Base-by-base conservation (phyloP, 352 stramenopile species). In the Phytophthora lateralis region DNA sequence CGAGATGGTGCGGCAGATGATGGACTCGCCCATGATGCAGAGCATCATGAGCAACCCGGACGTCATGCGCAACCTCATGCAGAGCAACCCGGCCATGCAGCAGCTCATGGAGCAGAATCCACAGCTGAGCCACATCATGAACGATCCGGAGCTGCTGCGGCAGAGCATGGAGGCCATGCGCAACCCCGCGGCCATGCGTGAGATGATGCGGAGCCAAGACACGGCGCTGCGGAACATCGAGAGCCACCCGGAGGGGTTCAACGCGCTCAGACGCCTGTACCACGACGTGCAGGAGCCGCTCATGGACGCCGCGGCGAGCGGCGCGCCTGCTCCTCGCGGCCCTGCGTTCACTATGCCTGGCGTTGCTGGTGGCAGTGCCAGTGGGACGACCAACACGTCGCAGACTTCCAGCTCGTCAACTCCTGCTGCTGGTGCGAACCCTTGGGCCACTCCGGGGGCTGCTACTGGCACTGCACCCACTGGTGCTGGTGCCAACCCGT, bases 131-230 rank as follows among this genome's bases (percentile, higher is more conserved):
- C 93, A 99, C 73, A 85, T 98, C 29, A 84, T 99, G 59, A 96
- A 97, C 59, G 96, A 99, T 79, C 97, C 97, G 0, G 92, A 97
- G 55, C 70, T 98, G 48, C 79, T 99, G 45, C 76, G 96, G 18
- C 88, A 98, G 59, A 96, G 87, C 58, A 98, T 99, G 84, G 91
- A 99, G 69, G 97, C 98, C 60, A 98, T 98, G 90, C 88, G 96
- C 43, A 98, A 99, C 73, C 97, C 97, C 12, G 85, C 81, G 6
- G 90, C 90, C 15, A 98, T 98, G 90, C 91, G 96, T 39, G 93
- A 99, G 65, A 97, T 98, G 76, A 98, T 99, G 95, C 85, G 97
- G 5, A 97, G 84, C 75, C 97, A 99, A 69, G 97, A 99, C 78
- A 95, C 98, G 44, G 97, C 97, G 15, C 85, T 99, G 78, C 88